Base-by-base conservation (phyloP, 495 filamentous ascomycete species). In the Penicillium canariense region DNA sequence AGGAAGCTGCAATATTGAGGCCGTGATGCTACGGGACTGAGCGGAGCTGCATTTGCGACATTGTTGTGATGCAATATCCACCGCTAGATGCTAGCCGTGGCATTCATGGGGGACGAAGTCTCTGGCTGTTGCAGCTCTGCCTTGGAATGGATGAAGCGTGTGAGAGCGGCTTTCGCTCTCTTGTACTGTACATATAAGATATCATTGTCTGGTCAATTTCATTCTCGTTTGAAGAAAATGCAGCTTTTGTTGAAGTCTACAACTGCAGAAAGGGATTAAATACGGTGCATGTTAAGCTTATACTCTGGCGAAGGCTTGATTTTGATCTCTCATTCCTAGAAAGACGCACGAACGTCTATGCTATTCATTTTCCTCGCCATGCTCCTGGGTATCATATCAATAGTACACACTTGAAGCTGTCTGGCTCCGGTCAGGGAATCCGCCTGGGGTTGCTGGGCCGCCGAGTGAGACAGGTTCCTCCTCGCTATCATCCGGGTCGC, bases 401-500 rank as follows among this genome's bases (percentile, higher is more conserved):
- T 77, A 81, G 55, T 81, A 81, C 48, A 66, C 66, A 55, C 62
- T 77, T 9, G 62, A 65, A 10, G 59, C 59, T 12, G 65, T 66
- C 26, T 72, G 66, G 4, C 60, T 68, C 22, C 73, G 63, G 27
- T 72, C 69, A 0, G 73, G 75, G 43, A 72, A 70, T 36, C 54
- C 57, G 5, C 85, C 84, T 0, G 69, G 68, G 10, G 46, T 18
- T 1, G 20, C 14, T 17, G 73, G 69, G 39, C 78, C 79, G 15
- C 49, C 74, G 1, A 17, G 17, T 27, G 43, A 48, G 58, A 66
- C 36, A 70, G 66, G 76, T 77, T 87, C 51, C 52, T 81, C 66
- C 60, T 78, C 73, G 47, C 72, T 73, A 28, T 77, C 74, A 14
- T 68, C 73, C 2, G 62, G 62, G 27, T 77, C 76, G 46, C 71